These are phyloP conservation scores for Globisporangium abappressorium DNA, from an alignment of 352 stramenopile species.

Conservation along the genomic window DNA sequence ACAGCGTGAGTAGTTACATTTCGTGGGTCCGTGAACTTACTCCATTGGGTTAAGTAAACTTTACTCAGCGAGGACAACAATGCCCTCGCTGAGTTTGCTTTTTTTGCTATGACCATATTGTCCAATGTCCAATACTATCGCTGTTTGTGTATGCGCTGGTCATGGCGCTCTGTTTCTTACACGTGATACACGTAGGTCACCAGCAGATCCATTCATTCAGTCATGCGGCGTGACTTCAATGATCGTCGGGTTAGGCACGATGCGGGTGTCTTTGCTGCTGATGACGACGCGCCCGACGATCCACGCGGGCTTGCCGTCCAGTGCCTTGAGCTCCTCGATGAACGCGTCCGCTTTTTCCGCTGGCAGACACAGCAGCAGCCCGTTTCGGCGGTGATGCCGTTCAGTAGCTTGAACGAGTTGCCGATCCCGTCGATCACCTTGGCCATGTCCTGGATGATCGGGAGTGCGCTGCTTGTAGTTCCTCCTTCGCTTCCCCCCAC, in stretches of 20 bases:
- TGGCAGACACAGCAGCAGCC: slow-evolving; percentile 90
- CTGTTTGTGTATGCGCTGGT: no score
- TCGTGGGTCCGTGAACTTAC: no score
- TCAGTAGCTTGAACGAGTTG: slow-evolving; percentile 91
- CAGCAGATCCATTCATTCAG: slow-evolving; percentile 8
- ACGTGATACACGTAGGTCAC: no score
- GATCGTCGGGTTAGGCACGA: slow-evolving; percentile 49
- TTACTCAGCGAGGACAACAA: no score
- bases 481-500: background rate
- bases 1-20: no score
- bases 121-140: no score
- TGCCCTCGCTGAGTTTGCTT: no score
- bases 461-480: background rate
- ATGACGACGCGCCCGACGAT: slow-evolving; percentile 89
- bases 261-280: slow-evolving; percentile 61
- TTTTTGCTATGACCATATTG: no score
- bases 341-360: slow-evolving; percentile 82
- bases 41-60: no score
- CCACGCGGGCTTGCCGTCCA: slow-evolving; percentile 90
- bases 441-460: slow-evolving; percentile 86
- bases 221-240: slow-evolving; percentile 54
- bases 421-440: slow-evolving; percentile 86
- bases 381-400: slow-evolving; percentile 94
- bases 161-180: no score
- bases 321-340: slow-evolving; percentile 82